Evolutionary conservation across 768 basidiomycete species (phyloP).

Genomic region (Suillus discolor): DNA sequence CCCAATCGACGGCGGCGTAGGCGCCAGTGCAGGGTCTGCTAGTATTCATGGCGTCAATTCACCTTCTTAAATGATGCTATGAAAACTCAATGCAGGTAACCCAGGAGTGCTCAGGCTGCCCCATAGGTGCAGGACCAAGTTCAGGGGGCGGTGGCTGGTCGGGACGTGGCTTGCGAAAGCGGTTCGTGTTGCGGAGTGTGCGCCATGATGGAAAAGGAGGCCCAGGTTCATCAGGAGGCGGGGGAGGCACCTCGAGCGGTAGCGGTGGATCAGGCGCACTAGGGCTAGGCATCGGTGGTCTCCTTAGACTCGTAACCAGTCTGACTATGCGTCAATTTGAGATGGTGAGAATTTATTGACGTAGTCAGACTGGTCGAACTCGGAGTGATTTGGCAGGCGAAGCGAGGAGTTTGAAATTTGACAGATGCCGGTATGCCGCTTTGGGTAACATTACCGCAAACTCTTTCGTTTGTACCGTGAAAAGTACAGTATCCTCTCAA

Average conservation of each 20-base stretch:
- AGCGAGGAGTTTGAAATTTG: no score
- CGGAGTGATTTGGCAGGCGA: no score
- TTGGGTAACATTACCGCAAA: no score
- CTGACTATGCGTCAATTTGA: no score
- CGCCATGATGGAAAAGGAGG: constrained; percentile 65
- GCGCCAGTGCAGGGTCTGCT: constrained; percentile 61
- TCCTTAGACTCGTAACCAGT: no score
- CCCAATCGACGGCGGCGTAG: constrained; percentile 61
- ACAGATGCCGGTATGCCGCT: no score
- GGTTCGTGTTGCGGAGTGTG: constrained; percentile 42
- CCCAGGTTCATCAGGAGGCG: constrained; percentile 45
- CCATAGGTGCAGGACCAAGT: constrained; percentile 36
- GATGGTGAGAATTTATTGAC: no score
- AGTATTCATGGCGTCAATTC: constrained; percentile 11
- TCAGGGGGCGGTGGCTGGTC: constrained; percentile 24
- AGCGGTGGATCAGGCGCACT: constrained; percentile 45
- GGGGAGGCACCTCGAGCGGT: constrained; percentile 43
- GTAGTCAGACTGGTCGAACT: no score
- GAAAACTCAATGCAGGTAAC: constrained; percentile 46
- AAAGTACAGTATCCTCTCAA: no score
- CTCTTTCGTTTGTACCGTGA: no score
- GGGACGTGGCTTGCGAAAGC: constrained; percentile 43
- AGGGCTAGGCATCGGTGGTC: constrained; percentile 43
- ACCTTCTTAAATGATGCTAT: constrained; percentile 5
- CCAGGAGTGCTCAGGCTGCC: constrained; percentile 56